A percentile compares a stretch with the other conserved stretches of the same genome.
Evolutionary conservation across 371 early-diverging fungal genomes (phyloP).

Genomic region (Mortierella sp.): DNA sequence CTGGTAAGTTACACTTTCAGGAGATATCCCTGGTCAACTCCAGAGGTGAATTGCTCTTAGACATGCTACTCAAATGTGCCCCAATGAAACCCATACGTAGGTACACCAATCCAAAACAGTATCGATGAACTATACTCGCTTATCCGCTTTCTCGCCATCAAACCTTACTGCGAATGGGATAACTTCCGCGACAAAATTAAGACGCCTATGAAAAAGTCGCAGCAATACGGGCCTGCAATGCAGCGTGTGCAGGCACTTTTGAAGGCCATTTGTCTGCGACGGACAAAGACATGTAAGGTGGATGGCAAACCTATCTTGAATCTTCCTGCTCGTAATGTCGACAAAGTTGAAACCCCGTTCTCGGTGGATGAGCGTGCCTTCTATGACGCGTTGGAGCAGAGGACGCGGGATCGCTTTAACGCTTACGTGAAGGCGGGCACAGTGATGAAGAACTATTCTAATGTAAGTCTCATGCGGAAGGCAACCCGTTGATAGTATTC

Average conservation of each 20-base stretch:
- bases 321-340: slow-evolving; percentile 70
- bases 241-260: slow-evolving; percentile 70
- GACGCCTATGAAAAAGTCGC: slow-evolving; percentile 55
- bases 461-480: slow-evolving; percentile 46
- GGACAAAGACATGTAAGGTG: slow-evolving; percentile 73
- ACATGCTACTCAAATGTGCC: not conserved
- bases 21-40: no score
- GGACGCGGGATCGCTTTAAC: slow-evolving; percentile 59
- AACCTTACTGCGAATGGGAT: slow-evolving; percentile 67
- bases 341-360: slow-evolving; percentile 63
- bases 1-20: slow-evolving; percentile 70
- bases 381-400: slow-evolving; percentile 68
- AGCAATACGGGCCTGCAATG: slow-evolving; percentile 53
- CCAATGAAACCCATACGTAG: slow-evolving; percentile 17
- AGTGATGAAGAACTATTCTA: slow-evolving; percentile 64
- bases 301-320: slow-evolving; percentile 76
- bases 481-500: not conserved
- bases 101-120: slow-evolving; percentile 88
- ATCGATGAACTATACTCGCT: slow-evolving; percentile 89
- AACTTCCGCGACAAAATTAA: slow-evolving; percentile 70
- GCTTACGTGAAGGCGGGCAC: slow-evolving; percentile 57
- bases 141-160: slow-evolving; percentile 80
- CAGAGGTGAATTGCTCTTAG: no score
- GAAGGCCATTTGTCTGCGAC: slow-evolving; percentile 77
- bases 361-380: slow-evolving; percentile 66